These are phyloP conservation scores for Parietaria judaica DNA, from an alignment of 306 rosid species.

Conservation along the genomic window DNA sequence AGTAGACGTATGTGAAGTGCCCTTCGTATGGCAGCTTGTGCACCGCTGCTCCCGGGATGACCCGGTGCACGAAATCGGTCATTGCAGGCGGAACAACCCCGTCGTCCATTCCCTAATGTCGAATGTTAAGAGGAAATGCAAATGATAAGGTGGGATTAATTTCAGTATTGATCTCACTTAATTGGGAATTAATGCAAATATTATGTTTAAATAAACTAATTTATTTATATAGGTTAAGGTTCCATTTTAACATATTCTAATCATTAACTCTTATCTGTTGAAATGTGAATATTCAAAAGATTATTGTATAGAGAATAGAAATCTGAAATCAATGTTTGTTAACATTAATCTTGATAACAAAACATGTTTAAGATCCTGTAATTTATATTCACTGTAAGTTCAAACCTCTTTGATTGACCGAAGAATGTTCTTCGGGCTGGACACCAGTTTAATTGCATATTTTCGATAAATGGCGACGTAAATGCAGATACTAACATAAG, in stretches of 20 bases:
- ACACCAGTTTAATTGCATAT: no score
- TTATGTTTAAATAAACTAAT: no score
- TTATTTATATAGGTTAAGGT: no score
- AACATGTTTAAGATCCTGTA: not conserved
- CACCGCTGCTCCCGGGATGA: constrained; percentile 87
- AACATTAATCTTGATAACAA: no score
- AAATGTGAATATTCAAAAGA: no score
- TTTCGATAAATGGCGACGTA: no score
- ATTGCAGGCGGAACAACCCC: constrained; percentile 80
- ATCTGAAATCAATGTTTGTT: no score
- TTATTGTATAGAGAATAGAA: no score
- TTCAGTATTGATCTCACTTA: not conserved
- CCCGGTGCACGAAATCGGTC: constrained; percentile 94
- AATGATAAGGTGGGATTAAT: not conserved
- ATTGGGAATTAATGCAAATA: no score
- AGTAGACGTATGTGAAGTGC: constrained; percentile 81
- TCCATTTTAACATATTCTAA: no score
- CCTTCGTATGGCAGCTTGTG: constrained; percentile 98
- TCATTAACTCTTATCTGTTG: no score
- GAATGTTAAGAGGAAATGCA: constrained; percentile 17
- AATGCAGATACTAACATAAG: no score
- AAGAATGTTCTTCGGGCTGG: not conserved
- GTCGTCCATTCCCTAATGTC: constrained; percentile 89
- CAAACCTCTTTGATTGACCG: constrained; percentile 8
- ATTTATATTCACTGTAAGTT: not conserved